A percentile compares a stretch with the other conserved stretches of the same genome.
phyloP scores from a whole-genome alignment of 2,329 filamentous ascomycete genomes.

The Passalora sequoiae region DNA sequence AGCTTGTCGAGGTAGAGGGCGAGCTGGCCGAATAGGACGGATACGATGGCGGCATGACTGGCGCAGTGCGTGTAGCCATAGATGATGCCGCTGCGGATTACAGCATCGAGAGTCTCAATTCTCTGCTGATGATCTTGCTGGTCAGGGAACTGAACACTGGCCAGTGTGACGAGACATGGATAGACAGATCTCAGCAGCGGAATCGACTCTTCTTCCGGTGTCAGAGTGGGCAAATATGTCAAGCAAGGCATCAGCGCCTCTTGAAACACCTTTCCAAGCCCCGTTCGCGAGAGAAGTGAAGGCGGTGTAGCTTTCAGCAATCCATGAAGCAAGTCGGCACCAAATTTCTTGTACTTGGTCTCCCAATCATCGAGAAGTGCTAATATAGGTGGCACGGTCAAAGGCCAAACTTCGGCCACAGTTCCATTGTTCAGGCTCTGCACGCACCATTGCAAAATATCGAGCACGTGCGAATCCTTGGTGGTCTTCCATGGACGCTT shows the following conservation, averaged over 20 bases:
- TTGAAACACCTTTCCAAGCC: constrained; percentile 63
- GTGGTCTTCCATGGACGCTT: constrained; percentile 59
- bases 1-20: constrained; percentile 50
- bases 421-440: constrained; percentile 45
- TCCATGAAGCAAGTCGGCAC: constrained; percentile 49
- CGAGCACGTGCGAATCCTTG: constrained; percentile 46
- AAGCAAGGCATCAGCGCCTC: constrained; percentile 66
- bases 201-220: constrained; percentile 65
- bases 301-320: constrained; percentile 55
- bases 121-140: constrained; percentile 29
- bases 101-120: constrained; percentile 40
- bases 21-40: constrained; percentile 52
- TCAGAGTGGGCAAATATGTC: constrained; percentile 71
- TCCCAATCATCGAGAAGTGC: constrained; percentile 62
- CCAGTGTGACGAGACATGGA: constrained; percentile 58
- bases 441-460: constrained; percentile 60
- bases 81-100: constrained; percentile 42
- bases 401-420: constrained; percentile 58
- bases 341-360: constrained; percentile 49
- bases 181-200: constrained; percentile 62
- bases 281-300: constrained; percentile 54
- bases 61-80: constrained; percentile 51
- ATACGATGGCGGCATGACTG: constrained; percentile 54
- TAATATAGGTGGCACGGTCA: constrained; percentile 65
- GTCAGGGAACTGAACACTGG: constrained; percentile 39